Base-by-base conservation (phyloP, 2,329 filamentous ascomycete genomes). In the Monilinia fructigena region DNA sequence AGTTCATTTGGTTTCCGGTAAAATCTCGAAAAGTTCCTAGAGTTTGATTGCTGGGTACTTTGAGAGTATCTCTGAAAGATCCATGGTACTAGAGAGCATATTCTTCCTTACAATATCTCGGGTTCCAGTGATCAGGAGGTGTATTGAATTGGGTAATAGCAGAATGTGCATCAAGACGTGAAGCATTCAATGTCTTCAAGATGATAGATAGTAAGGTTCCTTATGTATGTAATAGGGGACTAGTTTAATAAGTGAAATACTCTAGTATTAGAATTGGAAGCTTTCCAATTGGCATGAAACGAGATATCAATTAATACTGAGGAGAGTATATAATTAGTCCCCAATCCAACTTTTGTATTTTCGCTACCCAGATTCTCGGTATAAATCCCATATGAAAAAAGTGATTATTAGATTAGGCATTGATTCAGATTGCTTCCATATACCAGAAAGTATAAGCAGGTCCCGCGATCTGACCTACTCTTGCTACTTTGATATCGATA, bases 381-480 rank as follows among this genome's bases (percentile, higher is more conserved):
- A 62, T 7, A 8, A 45, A 53, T 4, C 55, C 55, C 40, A 55
- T 45, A 18, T 61, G 3, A 12, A n/a, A 61, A 20, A 66, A 28
- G 35, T 62, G 5, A 62, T 26, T 4, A 54, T 50, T 1, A 66
- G 35, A 48, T 38, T 62, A 2, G 64, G 64, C 47, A 66, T 38
- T 48, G 40, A 62, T 12, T 66, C 64, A 0, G 26, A 45, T 7
- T 20, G 20, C 1, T 66, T 66, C 64, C 55, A 66, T 0, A 48
- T 1, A 1, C 64, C 38, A 1, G 38, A 48, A 48, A 1, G 48
- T 40, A 26, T 68, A 55, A 31, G 65, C 61, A 28, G 67, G 59
- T 0, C 81, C 81, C 0, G 75, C 81, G 31, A 83, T 78, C 72
- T 84, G 82, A 0, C 81, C 82, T 0, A 83, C 79, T 0, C 82